Percentiles rank a stretch among this genome's conserved stretches.
phyloP scores from a whole-genome alignment of 352 stramenopile genomes.

The Phytopythium cucurbitacearum region DNA sequence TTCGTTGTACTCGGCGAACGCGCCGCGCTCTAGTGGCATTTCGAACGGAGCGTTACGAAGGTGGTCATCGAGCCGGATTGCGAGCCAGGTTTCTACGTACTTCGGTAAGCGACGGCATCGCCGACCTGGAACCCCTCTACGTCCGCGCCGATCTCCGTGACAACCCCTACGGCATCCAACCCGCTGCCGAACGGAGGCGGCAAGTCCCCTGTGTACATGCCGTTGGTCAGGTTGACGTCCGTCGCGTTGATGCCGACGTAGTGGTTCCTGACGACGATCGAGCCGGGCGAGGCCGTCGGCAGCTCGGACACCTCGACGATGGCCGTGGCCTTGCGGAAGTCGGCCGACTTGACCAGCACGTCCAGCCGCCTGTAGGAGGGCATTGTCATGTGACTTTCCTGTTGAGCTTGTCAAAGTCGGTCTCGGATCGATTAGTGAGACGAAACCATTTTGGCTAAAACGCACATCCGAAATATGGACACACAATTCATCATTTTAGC shows the following conservation, averaged over 20 bases:
- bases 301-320: slow-evolving; percentile 26
- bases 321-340: slow-evolving; percentile 36
- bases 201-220: slow-evolving; percentile 25
- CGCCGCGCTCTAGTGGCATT: slow-evolving; percentile 19
- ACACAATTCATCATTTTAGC: too few species aligned
- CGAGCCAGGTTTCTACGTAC: background rate
- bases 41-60: background rate
- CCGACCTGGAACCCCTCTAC: slow-evolving; percentile 22
- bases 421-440: background rate
- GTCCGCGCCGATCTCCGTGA: slow-evolving; percentile 19
- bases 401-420: too few species aligned
- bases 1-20: slow-evolving; percentile 44
- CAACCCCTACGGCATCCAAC: slow-evolving; percentile 32
- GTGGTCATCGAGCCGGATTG: background rate
- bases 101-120: slow-evolving; percentile 25
- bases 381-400: slow-evolving; percentile 9
- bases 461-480: too few species aligned
- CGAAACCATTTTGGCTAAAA: too few species aligned
- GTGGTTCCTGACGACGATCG: slow-evolving; percentile 39
- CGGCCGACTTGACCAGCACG: slow-evolving; percentile 23
- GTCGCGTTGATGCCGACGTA: slow-evolving; percentile 45
- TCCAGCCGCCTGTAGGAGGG: slow-evolving; percentile 22
- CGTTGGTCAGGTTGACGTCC: slow-evolving; percentile 51
- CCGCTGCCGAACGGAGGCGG: slow-evolving; percentile 39
- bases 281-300: slow-evolving; percentile 11